A percentile compares a stretch with the other conserved stretches of the same genome.
Conservation (phyloP, 2,329 filamentous ascomycete species). For the Thielaviopsis musarum region DNA sequence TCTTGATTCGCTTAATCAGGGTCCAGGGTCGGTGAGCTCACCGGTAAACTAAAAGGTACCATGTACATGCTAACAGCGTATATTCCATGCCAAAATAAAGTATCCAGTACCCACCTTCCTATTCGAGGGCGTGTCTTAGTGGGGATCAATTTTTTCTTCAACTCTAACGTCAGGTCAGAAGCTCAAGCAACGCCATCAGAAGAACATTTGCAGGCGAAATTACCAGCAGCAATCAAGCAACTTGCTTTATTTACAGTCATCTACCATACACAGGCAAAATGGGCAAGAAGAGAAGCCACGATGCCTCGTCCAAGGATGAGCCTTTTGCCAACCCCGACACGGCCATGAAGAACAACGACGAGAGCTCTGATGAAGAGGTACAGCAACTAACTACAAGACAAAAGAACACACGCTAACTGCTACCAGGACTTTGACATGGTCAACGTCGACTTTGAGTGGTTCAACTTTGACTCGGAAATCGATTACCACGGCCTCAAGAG, state of each 20-base stretch:
- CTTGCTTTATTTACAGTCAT: neutral
- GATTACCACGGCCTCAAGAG: conserved; percentile 93
- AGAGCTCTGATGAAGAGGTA: conserved; percentile 38
- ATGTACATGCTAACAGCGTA: neutral
- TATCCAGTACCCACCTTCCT: neutral
- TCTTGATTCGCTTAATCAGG: neutral
- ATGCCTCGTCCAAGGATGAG: conserved; percentile 27
- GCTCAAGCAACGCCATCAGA: neutral
- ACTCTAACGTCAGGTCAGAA: neutral
- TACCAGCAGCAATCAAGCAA: neutral
- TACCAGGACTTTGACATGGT: conserved; percentile 72
- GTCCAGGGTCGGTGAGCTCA: neutral
- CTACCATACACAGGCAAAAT: conserved; percentile 18
- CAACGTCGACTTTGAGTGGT: conserved; percentile 97
- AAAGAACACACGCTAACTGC: conserved; percentile 12
- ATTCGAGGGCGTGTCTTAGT: neutral
- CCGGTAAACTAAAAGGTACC: neutral
- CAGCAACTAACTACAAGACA: conserved; percentile 11
- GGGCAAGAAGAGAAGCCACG: conserved; percentile 35
- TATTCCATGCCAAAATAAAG: neutral
- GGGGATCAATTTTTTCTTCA: neutral
- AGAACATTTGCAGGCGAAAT: neutral
- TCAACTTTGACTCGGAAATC: conserved; percentile 75
- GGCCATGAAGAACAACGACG: conserved; percentile 26
- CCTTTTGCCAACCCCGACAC: conserved; percentile 29